Base-by-base conservation (phyloP, 192 early-diverging fungal species). In the Dispira simplex region DNA sequence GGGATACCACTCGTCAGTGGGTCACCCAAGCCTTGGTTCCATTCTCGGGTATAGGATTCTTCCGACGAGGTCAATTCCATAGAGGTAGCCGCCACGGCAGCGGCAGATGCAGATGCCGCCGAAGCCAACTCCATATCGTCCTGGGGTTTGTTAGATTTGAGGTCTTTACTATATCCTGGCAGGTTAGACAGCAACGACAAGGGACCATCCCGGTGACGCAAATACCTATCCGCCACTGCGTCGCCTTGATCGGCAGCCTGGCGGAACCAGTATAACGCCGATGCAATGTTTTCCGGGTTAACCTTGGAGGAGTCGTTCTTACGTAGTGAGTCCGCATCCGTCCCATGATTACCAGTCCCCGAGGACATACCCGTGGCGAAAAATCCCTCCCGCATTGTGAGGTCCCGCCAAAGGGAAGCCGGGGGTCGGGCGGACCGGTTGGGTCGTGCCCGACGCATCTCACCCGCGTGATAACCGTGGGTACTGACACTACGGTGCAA, bases 131-230 rank as follows among this genome's bases (percentile, higher is more conserved):
- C 43, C 8, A 44, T 11, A 21, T 62, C 25, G 16, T 44, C 59
- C 6, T 11, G 43, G 44, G n/a, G 44, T 5, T 25, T 45, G 44
- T 6, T 32, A 46, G 39, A 14, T 21, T 62, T 62, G 14, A 45
- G 12, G 11, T 43, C 20, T 44, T 44, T 45, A n/a, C 43, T 18
- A 13, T 21, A 56, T 3, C 46, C 43, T 12, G 59, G 43, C 21
- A 62, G 44, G 59, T 62, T 62, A 25, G 59, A 62, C 8, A 62
- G 59, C 59, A 62, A 44, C 8, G 59, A 62, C 44, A 62, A 20
- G 44, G 59, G 59, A 10, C 59, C 59, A 39, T 62, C 59, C 44
- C 59, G 59, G 43, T 62, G 59, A 16, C 59, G 32, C 11, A 62
- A 45, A 45, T 62, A 62, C 43, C 25, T 44, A 45, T 44, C 43